These are phyloP conservation scores for Paraphoma chrysanthemicola DNA, from an alignment of 2,329 filamentous ascomycete species.

Conservation along the genomic window DNA sequence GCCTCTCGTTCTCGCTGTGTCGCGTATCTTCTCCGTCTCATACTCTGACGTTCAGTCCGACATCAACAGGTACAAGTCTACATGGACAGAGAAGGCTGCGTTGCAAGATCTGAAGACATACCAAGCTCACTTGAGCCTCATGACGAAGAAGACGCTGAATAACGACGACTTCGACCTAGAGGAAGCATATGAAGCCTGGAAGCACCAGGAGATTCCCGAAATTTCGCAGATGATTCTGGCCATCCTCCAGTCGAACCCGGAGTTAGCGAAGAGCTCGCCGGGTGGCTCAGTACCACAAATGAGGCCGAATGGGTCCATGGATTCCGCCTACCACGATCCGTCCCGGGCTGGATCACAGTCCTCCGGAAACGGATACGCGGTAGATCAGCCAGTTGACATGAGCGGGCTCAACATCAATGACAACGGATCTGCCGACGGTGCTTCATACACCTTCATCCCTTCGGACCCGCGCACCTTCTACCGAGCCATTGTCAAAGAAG, in stretches of 20 bases:
- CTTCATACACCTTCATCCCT: constrained; percentile 88
- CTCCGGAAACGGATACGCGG: constrained; percentile 56
- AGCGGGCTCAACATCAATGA: constrained; percentile 68
- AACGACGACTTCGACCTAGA: constrained; percentile 89
- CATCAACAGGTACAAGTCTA: constrained; percentile 78
- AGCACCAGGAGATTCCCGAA: constrained; percentile 84
- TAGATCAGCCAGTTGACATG: constrained; percentile 74
- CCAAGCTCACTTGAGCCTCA: constrained; percentile 84
- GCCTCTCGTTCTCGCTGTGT: constrained; percentile 88
- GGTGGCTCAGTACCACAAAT: constrained; percentile 65
- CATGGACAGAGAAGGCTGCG: constrained; percentile 92
- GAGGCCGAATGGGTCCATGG: constrained; percentile 52
- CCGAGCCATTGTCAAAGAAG: constrained; percentile 79
- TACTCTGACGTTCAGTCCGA: constrained; percentile 84
- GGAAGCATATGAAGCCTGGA: constrained; percentile 88
- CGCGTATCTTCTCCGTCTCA: constrained; percentile 81
- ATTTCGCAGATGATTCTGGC: constrained; percentile 93
- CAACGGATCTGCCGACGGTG: constrained; percentile 58
- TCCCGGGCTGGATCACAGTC: constrained; percentile 55
- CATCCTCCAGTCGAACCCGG: constrained; percentile 84
- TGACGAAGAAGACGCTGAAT: constrained; percentile 76
- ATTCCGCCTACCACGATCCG: constrained; percentile 55
- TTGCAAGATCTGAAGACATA: constrained; percentile 92
- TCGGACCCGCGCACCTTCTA: constrained; percentile 83
- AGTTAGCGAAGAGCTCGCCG: constrained; percentile 79